Evolutionary conservation across 1,139 yeast species (phyloP).

Genomic region (Suhomyces bolitotheri): DNA sequence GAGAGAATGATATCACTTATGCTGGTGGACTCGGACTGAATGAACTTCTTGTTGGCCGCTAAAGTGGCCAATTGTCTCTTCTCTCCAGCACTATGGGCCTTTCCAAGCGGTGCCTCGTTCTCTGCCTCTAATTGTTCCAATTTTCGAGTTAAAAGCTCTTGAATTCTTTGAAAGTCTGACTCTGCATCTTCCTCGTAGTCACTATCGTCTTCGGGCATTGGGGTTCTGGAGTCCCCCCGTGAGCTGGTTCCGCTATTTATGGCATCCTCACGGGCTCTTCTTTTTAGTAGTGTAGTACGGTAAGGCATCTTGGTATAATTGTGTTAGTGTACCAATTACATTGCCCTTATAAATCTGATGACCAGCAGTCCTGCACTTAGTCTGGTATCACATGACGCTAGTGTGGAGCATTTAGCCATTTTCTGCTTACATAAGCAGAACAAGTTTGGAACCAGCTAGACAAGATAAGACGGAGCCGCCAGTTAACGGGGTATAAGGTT

Average conservation of each 20-base stretch:
- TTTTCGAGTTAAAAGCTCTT: constrained; percentile 41
- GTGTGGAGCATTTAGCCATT: too few species aligned
- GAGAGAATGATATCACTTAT: constrained; percentile 44
- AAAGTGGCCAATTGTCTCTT: constrained; percentile 34
- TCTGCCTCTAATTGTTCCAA: constrained; percentile 29
- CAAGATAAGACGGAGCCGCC: too few species aligned
- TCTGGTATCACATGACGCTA: constrained; percentile 7
- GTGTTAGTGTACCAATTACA: neutral
- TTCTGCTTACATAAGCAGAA: too few species aligned
- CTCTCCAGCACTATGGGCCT: constrained; percentile 18
- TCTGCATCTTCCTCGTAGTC: constrained; percentile 44
- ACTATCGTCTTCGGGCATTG: constrained; percentile 37
- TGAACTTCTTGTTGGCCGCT: constrained; percentile 36
- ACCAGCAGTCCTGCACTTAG: constrained; percentile 7
- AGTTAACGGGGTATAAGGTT: too few species aligned
- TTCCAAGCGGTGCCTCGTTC: constrained; percentile 17
- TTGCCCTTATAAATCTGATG: constrained; percentile 5
- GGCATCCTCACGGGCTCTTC: constrained; percentile 17
- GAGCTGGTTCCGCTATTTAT: constrained; percentile 24
- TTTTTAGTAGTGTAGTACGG: constrained; percentile 11
- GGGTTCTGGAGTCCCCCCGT: constrained; percentile 44
- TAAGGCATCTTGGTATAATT: constrained; percentile 5
- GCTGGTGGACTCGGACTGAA: constrained; percentile 39
- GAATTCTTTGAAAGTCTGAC: constrained; percentile 40
- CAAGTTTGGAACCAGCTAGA: too few species aligned